Evolutionary conservation across 192 early-diverging fungal genomes (phyloP).

Genomic region (Mortierella hygrophila): DNA sequence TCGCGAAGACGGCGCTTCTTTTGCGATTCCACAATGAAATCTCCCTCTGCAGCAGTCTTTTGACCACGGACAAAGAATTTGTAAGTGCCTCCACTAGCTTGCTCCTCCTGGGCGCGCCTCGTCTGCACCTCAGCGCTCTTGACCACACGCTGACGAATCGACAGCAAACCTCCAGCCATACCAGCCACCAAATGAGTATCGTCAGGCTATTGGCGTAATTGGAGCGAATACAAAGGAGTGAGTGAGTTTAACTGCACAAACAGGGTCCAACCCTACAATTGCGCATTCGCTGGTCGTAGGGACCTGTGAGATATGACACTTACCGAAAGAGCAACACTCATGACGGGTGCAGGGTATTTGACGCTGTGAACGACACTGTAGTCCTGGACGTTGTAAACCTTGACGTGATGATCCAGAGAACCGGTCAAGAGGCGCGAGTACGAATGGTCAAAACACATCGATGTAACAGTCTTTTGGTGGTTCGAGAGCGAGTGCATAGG

Average conservation of each 20-base stretch:
- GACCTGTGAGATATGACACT: not conserved
- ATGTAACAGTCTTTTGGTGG: slow-evolving; percentile 97
- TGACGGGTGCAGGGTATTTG: slow-evolving; percentile 92
- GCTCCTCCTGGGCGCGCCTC: slow-evolving; percentile 57
- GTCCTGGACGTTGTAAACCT: slow-evolving; percentile 89
- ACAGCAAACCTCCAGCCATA: slow-evolving; percentile 91
- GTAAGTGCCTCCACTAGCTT: slow-evolving; percentile 71
- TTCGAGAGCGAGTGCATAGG: slow-evolving; percentile 84
- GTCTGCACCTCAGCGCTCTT: slow-evolving; percentile 78
- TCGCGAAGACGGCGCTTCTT: slow-evolving; percentile 72
- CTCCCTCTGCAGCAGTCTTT: slow-evolving; percentile 62
- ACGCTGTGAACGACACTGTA: slow-evolving; percentile 90
- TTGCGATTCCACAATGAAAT: slow-evolving; percentile 81
- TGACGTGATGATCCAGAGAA: slow-evolving; percentile 96
- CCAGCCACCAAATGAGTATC: slow-evolving; percentile 92
- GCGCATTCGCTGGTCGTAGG: not conserved
- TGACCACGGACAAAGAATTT: slow-evolving; percentile 81
- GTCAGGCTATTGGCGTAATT: slow-evolving; percentile 68
- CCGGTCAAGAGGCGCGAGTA: slow-evolving; percentile 86
- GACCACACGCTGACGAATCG: slow-evolving; percentile 86
- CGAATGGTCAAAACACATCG: slow-evolving; percentile 84
- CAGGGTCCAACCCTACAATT: not conserved
- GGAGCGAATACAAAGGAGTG: not conserved
- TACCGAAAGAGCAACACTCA: slow-evolving; percentile 91
- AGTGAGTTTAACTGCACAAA: not conserved